phyloP scores from a whole-genome alignment of 768 basidiomycete species.

The Dioszegia crocea region DNA sequence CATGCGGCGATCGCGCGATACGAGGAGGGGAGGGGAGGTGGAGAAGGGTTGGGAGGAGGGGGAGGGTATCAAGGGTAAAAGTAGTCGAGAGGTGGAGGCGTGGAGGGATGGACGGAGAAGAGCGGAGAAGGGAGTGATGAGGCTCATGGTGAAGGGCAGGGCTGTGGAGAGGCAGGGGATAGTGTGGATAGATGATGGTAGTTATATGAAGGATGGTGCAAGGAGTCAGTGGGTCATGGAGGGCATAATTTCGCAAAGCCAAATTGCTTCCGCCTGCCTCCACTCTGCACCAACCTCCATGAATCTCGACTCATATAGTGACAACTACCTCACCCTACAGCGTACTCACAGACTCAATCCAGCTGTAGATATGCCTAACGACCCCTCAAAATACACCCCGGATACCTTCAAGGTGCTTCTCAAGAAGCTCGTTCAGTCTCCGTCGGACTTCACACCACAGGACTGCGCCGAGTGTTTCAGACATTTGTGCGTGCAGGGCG shows the following conservation, averaged over 20 bases:
- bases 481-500: constrained; percentile 52
- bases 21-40: constrained; percentile 3
- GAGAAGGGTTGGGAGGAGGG: constrained; percentile 6
- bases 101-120: constrained; percentile 7
- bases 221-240: neutral
- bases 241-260: neutral
- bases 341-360: neutral
- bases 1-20: constrained; percentile 9
- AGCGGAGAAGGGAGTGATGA: constrained; percentile 1
- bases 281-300: neutral
- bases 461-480: constrained; percentile 72
- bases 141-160: neutral
- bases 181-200: no score
- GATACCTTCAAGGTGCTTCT: constrained; percentile 75
- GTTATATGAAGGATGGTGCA: neutral
- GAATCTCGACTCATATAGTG: neutral
- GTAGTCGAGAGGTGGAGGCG: constrained; percentile 1
- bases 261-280: constrained; percentile 9
- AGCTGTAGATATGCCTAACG: neutral
- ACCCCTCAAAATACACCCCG: constrained; percentile 55
- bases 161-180: neutral
- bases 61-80: neutral
- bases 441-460: constrained; percentile 52
- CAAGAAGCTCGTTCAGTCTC: constrained; percentile 59
- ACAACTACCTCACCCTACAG: neutral